Percentiles rank a stretch among this genome's conserved stretches.
Evolutionary conservation across 768 basidiomycete genomes (phyloP).

Genomic region (Lenzites betulinus): DNA sequence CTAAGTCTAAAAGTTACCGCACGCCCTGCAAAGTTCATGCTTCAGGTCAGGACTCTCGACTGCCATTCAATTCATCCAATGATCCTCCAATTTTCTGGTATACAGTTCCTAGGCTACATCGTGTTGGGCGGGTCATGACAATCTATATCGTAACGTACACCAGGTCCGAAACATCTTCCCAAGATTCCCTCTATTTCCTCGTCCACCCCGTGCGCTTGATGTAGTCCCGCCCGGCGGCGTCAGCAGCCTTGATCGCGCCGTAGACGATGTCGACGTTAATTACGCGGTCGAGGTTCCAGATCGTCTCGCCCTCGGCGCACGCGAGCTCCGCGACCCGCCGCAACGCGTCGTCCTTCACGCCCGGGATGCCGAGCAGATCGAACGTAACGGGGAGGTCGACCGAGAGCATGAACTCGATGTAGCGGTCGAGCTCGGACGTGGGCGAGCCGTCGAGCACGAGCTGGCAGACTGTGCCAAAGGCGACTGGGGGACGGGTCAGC

Average conservation of each 20-base stretch:
- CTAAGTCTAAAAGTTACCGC: not conserved
- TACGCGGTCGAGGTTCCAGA: conserved; percentile 34
- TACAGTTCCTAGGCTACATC: too few species aligned
- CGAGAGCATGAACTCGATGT: conserved; percentile 33
- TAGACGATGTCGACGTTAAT: conserved; percentile 33
- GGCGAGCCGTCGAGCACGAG: conserved; percentile 31
- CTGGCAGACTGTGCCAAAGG: conserved; percentile 34
- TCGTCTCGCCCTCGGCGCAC: conserved; percentile 32
- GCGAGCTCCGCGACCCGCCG: conserved; percentile 30
- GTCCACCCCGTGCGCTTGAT: conserved; percentile 26
- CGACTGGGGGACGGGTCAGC: conserved; percentile 22
- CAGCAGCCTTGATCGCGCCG: conserved; percentile 32
- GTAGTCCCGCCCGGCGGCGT: conserved; percentile 29
- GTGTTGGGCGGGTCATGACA: too few species aligned
- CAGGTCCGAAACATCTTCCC: not conserved
- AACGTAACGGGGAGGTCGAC: conserved; percentile 34
- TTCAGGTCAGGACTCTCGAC: too few species aligned
- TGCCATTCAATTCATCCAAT: too few species aligned
- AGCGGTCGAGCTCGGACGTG: conserved; percentile 30
- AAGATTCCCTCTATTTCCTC: conserved; percentile 4
- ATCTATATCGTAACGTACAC: too few species aligned
- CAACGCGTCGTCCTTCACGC: conserved; percentile 32
- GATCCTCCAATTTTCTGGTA: too few species aligned
- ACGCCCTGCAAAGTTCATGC: too few species aligned
- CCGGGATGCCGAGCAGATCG: conserved; percentile 32